A percentile compares a stretch with the other conserved stretches of the same genome.
Evolutionary conservation across 805 yeast genomes (phyloP).

Genomic region (Groenewaldozyma salmanticensis): DNA sequence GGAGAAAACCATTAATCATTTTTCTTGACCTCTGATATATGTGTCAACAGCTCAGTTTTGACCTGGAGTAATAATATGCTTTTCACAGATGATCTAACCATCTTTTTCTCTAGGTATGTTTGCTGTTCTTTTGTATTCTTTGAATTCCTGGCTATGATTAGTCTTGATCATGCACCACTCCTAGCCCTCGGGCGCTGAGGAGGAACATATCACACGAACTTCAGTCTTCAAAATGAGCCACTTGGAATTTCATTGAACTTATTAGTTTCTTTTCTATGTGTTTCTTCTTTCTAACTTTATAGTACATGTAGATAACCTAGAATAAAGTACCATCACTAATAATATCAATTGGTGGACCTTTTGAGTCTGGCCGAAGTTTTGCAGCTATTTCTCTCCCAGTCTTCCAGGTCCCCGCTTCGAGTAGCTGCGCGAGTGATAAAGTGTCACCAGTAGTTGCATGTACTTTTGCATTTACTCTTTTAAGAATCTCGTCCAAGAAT

Average conservation of each 20-base stretch:
- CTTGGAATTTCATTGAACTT: neutral
- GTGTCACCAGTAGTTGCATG: constrained; percentile 12
- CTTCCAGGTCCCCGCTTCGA: constrained; percentile 64
- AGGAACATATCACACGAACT: constrained; percentile 20
- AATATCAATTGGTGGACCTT: constrained; percentile 57
- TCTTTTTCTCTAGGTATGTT: too few species aligned
- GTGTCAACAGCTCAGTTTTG: too few species aligned
- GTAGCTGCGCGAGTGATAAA: constrained; percentile 44
- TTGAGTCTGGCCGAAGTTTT: constrained; percentile 35
- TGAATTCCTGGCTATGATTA: constrained; percentile 21
- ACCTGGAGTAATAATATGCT: constrained; percentile 6
- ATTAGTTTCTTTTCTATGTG: neutral
- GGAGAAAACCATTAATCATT: constrained; percentile 18
- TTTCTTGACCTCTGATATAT: constrained; percentile 19
- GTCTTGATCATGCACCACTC: constrained; percentile 23
- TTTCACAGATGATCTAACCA: too few species aligned
- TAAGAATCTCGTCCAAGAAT: constrained; percentile 43
- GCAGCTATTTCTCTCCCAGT: constrained; percentile 56
- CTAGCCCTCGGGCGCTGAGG: constrained; percentile 18
- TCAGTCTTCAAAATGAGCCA: constrained; percentile 30
- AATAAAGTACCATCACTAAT: constrained; percentile 59
- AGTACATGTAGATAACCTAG: too few species aligned
- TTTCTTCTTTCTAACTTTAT: constrained; percentile 5
- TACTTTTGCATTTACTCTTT: constrained; percentile 40
- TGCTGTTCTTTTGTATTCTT: too few species aligned